phyloP scores from a whole-genome alignment of 1,139 yeast species.

The Taphrina communis region DNA sequence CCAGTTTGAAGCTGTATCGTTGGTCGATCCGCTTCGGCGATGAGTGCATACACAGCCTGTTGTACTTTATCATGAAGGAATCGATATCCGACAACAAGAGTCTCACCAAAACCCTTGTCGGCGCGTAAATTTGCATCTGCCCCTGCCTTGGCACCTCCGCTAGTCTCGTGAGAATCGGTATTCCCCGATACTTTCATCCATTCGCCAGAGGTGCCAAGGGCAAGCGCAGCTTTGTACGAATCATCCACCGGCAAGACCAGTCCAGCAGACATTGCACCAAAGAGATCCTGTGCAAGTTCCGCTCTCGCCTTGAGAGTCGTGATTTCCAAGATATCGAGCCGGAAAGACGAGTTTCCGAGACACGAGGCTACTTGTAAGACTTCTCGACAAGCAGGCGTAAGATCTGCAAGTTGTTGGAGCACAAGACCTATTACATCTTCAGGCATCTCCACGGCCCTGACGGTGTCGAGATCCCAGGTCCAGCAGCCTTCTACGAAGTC shows the following conservation, averaged over 20 bases:
- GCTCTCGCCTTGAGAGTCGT: neutral
- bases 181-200: slow-evolving; percentile 5
- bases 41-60: slow-evolving; percentile 37
- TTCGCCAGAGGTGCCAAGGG: slow-evolving; percentile 3
- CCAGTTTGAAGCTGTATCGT: slow-evolving; percentile 28
- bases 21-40: slow-evolving; percentile 18
- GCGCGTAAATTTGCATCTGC: neutral
- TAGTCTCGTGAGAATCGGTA: neutral
- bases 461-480: slow-evolving; percentile 31
- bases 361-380: slow-evolving; percentile 29
- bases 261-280: slow-evolving; percentile 31
- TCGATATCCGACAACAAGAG: slow-evolving; percentile 33
- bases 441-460: slow-evolving; percentile 24
- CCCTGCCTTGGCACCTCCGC: neutral
- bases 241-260: slow-evolving; percentile 29
- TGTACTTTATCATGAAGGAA: slow-evolving; percentile 40
- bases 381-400: slow-evolving; percentile 21
- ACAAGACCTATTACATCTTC: slow-evolving; percentile 37
- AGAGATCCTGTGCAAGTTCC: slow-evolving; percentile 26
- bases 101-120: slow-evolving; percentile 11
- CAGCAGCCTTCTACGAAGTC: slow-evolving; percentile 22
- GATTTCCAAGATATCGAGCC: slow-evolving; percentile 27
- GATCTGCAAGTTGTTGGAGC: slow-evolving; percentile 18
- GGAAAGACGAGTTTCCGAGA: slow-evolving; percentile 32
- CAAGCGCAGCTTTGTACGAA: slow-evolving; percentile 29